Base-by-base conservation (phyloP, 108 stramenopile species). In the Pseudonitzschia delicatissima region DNA sequence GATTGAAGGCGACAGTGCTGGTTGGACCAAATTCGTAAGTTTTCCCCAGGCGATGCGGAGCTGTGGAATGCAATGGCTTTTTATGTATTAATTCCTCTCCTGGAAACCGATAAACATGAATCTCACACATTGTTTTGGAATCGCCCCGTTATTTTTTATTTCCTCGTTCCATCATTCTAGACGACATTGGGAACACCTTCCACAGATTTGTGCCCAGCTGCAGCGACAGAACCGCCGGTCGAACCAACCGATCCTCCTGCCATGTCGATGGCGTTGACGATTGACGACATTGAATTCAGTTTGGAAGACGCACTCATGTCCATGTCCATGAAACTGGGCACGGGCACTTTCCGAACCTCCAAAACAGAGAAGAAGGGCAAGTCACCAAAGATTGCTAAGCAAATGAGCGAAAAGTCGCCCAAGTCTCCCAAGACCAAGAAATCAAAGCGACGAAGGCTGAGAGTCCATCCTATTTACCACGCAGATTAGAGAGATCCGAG, bases 11-110 rank as follows among this genome's bases (percentile, higher is more conserved):
- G 50, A 67, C 15, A 40, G 33, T n/a, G 58, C 62, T 29, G 71
- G 71, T 20, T 72, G 67, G 71, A 67, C 53, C 17, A 23, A 40
- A 17, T 59, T 77, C 40, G 76, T 77, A 67, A 77, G 76, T 77
- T 37, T 39, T 0, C 11, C 25, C 20, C 12, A 15, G n/a, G 11
- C 12, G 11, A n/a, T 32, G 17, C 31, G 15, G 9, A 0, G 9
- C 0, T 32, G 0, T 18, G 21, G n/a, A 0, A 15, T 32, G 0
- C 11, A 59, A n/a, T 0, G 11, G n/a, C 1, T 15, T 32, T 36
- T 20, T 32, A 28, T 59, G 21, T 32, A 13, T 28, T 31, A 23
- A 8, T 29, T 63, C 42, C 26, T 45, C 0, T 63, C 31, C n/a
- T 53, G 15, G 18, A 28, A 0, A 8, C 2, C 11, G 20, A 7